A percentile compares a stretch with the other conserved stretches of the same genome.
These are phyloP conservation scores for Aspergillus pseudoviridinutans DNA, from an alignment of 2,329 filamentous ascomycete genomes.

Conservation along the genomic window DNA sequence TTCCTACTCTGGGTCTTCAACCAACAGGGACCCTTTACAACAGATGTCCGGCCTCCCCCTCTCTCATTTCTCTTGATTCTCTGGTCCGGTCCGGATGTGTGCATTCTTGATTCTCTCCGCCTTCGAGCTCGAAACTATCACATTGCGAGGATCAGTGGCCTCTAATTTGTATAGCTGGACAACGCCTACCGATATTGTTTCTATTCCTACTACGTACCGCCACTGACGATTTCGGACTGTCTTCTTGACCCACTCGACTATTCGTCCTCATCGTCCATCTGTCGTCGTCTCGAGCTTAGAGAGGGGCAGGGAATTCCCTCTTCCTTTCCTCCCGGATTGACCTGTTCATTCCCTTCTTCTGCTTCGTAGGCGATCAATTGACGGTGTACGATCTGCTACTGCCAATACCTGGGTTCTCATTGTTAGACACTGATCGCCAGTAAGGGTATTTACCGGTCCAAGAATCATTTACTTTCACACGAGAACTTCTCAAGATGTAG, in stretches of 20 bases:
- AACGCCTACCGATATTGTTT: neutral
- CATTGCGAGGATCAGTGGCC: neutral
- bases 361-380: neutral
- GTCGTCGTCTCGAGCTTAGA: neutral
- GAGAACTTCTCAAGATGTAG: slow-evolving; percentile 17
- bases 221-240: neutral
- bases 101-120: neutral
- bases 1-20: neutral
- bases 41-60: neutral
- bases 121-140: neutral
- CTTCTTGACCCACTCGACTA: neutral
- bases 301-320: neutral
- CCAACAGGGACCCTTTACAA: neutral
- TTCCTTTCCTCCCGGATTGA: neutral
- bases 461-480: slow-evolving; percentile 6
- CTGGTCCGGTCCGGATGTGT: neutral
- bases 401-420: neutral
- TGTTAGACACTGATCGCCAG: slow-evolving; percentile 1
- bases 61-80: neutral
- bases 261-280: neutral
- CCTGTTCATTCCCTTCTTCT: neutral
- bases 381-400: neutral
- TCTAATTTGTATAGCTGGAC: neutral
- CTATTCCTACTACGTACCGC: neutral
- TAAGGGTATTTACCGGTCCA: slow-evolving; percentile 3